phyloP scores from a whole-genome alignment of 1,284 basidiomycete genomes.

The Naganishia sp. region DNA sequence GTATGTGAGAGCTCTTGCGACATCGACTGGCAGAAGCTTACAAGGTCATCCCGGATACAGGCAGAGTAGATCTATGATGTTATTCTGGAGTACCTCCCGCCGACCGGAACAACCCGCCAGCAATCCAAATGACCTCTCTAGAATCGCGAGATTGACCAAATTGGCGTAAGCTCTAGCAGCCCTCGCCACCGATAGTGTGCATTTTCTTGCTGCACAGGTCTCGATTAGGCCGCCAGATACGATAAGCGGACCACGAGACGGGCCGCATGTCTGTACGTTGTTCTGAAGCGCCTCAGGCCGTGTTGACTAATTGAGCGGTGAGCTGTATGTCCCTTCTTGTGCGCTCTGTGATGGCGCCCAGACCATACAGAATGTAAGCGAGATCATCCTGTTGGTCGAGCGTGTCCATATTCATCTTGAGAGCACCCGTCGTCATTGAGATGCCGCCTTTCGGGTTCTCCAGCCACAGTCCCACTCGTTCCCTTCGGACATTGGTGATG shows the following conservation, averaged over 20 bases:
- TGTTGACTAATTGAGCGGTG: not conserved
- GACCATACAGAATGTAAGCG: not conserved
- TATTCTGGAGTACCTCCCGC: constrained; percentile 9
- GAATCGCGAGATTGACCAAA: not conserved
- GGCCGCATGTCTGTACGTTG: not conserved
- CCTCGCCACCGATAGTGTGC: not conserved
- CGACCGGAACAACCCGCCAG: not conserved
- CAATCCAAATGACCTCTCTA: not conserved
- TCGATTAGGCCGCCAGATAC: no score
- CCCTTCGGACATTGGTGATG: constrained; percentile 11
- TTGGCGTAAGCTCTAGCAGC: constrained; percentile 3
- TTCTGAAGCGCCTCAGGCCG: not conserved
- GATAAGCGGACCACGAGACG: not conserved
- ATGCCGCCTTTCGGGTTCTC: constrained; percentile 8
- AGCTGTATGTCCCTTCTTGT: not conserved
- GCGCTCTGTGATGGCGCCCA: constrained; percentile 11
- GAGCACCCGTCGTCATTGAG: constrained; percentile 1
- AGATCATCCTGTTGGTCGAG: constrained; percentile 1
- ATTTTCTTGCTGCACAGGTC: constrained; percentile 1
- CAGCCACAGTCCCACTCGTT: constrained; percentile 18
- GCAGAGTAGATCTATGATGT: constrained; percentile 1
- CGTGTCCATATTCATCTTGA: constrained; percentile 8
- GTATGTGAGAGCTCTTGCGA: not conserved
- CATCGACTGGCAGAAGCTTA: not conserved
- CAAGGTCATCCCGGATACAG: not conserved